Percentiles rank a stretch among this genome's conserved stretches.
These are phyloP conservation scores for Aegilops speltoides DNA, from an alignment of 176 grass and related monocot genomes.

Conservation along the genomic window DNA sequence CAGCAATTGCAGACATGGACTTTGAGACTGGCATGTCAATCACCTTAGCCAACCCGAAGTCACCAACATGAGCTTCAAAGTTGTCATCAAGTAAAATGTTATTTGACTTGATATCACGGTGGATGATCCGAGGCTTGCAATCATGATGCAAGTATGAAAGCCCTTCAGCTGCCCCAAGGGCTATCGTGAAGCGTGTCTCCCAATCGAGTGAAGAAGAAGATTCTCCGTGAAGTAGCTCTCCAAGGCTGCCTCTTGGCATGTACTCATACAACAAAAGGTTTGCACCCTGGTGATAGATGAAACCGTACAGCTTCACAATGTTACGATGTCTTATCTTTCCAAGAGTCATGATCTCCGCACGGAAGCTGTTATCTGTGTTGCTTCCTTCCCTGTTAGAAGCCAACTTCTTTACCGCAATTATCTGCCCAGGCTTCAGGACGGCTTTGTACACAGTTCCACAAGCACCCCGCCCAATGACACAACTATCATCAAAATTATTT, in stretches of 20 bases:
- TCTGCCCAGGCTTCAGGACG: slow-evolving; percentile 60
- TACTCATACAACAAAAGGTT: slow-evolving; percentile 95
- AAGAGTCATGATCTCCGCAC: slow-evolving; percentile 91
- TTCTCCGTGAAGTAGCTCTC: slow-evolving; percentile 88
- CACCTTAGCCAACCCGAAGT: slow-evolving; percentile 97
- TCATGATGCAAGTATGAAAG: slow-evolving; percentile 96
- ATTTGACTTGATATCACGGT: slow-evolving; percentile 97
- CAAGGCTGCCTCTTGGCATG: slow-evolving; percentile 94
- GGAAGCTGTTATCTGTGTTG: slow-evolving; percentile 93
- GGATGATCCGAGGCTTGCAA: slow-evolving; percentile 91
- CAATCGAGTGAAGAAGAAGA: slow-evolving; percentile 71
- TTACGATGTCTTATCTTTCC: slow-evolving; percentile 99
- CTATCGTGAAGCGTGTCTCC: slow-evolving; percentile 84
- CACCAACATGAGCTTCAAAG: slow-evolving; percentile 98
- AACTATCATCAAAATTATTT: slow-evolving; percentile 89
- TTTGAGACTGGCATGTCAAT: slow-evolving; percentile 95
- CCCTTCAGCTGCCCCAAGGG: slow-evolving; percentile 89
- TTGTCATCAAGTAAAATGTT: slow-evolving; percentile 99
- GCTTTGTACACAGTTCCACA: slow-evolving; percentile 95
- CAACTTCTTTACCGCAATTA: slow-evolving; percentile 90
- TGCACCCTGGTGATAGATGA: slow-evolving; percentile 87
- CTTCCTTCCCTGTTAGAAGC: slow-evolving; percentile 90
- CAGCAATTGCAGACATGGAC: slow-evolving; percentile 97
- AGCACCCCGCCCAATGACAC: slow-evolving; percentile 78
- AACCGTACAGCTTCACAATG: slow-evolving; percentile 96